A percentile compares a stretch with the other conserved stretches of the same genome.
Evolutionary conservation across 495 filamentous ascomycete genomes (phyloP).

Genomic region (Darksidea phi): DNA sequence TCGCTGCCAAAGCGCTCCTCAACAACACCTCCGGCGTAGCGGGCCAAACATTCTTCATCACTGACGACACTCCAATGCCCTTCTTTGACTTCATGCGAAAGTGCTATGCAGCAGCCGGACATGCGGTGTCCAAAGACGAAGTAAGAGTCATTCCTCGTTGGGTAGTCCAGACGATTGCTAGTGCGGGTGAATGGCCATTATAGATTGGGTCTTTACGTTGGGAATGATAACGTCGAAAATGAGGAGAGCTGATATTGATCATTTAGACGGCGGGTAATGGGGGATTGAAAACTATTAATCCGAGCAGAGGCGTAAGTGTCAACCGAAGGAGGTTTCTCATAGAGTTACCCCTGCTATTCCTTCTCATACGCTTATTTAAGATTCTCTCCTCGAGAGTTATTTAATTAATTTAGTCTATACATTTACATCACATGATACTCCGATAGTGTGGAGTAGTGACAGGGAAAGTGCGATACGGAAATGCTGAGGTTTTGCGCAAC

Average conservation of each 20-base stretch:
- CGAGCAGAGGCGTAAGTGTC: too few relatives aligned
- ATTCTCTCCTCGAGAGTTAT: too few relatives aligned
- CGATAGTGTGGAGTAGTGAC: too few relatives aligned
- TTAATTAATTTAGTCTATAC: too few relatives aligned
- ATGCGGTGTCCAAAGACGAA: conserved; percentile 28
- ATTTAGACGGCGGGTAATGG: conserved; percentile 33
- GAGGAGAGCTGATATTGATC: conserved; percentile 28
- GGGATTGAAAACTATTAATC: conserved; percentile 38
- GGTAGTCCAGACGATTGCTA: conserved; percentile 30
- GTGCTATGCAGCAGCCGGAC: conserved; percentile 33
- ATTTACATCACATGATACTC: too few relatives aligned
- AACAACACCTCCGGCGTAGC: conserved; percentile 5
- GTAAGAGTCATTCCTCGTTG: conserved; percentile 33
- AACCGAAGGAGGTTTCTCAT: conserved; percentile 36
- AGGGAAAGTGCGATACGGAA: too few relatives aligned
- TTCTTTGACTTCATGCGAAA: conserved; percentile 39
- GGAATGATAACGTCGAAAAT: conserved; percentile 31
- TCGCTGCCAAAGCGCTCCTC: conserved; percentile 16
- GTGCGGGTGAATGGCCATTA: conserved; percentile 34
- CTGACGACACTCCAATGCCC: conserved; percentile 30
- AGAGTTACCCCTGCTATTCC: too few relatives aligned
- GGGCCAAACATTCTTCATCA: conserved; percentile 40
- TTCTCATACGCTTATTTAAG: too few relatives aligned
- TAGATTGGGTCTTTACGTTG: conserved; percentile 32
- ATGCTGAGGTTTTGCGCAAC: too few relatives aligned